Base-by-base conservation (phyloP, 352 stramenopile genomes). In the Globisporangium cystogenes region DNA sequence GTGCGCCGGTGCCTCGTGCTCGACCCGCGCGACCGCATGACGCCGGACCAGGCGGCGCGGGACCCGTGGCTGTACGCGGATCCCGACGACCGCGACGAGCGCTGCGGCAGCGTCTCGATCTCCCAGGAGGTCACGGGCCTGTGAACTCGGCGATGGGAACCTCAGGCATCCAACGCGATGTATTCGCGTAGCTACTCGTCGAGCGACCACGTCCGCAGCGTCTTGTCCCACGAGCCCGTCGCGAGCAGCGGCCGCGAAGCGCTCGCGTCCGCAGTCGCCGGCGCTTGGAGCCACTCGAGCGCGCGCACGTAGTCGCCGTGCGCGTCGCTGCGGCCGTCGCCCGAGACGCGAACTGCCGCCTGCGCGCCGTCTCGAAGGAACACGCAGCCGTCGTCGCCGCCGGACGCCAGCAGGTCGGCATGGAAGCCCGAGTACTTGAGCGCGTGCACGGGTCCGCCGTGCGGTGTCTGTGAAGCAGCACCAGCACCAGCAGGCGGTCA, bases 281-380 rank as follows among this genome's bases (percentile, higher is more conserved):
- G 8, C 21, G 58, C 33, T 42, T 74, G 60, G 39, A 78, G 74
- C 82, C 82, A 93, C 24, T 71, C 78, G 8, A 93, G 47, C 1
- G 72, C 78, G 23, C 79, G 82, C 10, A 93, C 74, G 41, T 93
- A 93, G 61, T 93, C 82, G 16, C 24, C 33, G 44, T 93, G 82
- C 10, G 65, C n/a, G 29, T 15, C 11, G 27, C 18, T 40, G 45
- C 27, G 5, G 18, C 7, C 24, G 5, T 33, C 24, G 23, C 20
- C 3, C 12, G 40, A 44, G 4, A 51, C 48, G 15, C 72, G 40
- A 27, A 62, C 45, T 2, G 48, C 57, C 43, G 50, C 51, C 48
- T 82, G 66, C 36, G 66, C 65, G 37, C 70, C 56, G 11, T 57
- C 65, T 7, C 61, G 72, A 26, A 89, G 53, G 21, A 67, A 76